These are phyloP conservation scores for Lepidium campestre DNA, from an alignment of 441 rosid genomes.

Conservation along the genomic window DNA sequence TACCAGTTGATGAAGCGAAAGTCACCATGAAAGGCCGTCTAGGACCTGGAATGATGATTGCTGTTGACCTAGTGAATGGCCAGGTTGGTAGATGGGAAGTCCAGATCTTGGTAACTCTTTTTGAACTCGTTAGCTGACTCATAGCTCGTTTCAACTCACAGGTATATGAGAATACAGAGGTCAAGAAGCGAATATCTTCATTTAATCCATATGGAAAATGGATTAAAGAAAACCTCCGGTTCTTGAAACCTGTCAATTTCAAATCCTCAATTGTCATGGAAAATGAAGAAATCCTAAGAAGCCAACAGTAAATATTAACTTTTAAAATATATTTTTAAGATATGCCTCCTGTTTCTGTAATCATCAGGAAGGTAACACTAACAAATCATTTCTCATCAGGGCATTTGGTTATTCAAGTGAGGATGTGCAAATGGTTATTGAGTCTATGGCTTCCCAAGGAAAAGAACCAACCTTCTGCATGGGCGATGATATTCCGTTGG, in stretches of 20 bases:
- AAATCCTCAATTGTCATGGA: conserved; percentile 69
- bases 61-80: conserved; percentile 81
- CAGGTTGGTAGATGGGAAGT: conserved; percentile 54
- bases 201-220: conserved; percentile 86
- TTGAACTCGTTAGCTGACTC: background rate
- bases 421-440: conserved; percentile 99
- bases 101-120: background rate
- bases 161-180: conserved; percentile 97
- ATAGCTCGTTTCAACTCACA: conserved; percentile 28
- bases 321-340: no score
- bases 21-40: conserved; percentile 91
- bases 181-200: conserved; percentile 80
- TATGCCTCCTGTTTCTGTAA: background rate
- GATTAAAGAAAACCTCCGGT: conserved; percentile 73
- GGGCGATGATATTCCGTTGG: conserved; percentile 93
- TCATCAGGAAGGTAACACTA: background rate
- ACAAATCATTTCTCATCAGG: conserved; percentile 34
- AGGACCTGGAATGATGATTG: conserved; percentile 99
- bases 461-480: conserved; percentile 98
- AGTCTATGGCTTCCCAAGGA: conserved; percentile 94
- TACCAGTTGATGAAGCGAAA: conserved; percentile 95
- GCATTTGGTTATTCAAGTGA: conserved; percentile 99
- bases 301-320: conserved; percentile 72
- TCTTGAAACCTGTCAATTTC: conserved; percentile 69
- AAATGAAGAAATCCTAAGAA: conserved; percentile 72